Percentiles rank a stretch among this genome's conserved stretches.
phyloP scores from a whole-genome alignment of 768 basidiomycete genomes.

The Terana coerulea region DNA sequence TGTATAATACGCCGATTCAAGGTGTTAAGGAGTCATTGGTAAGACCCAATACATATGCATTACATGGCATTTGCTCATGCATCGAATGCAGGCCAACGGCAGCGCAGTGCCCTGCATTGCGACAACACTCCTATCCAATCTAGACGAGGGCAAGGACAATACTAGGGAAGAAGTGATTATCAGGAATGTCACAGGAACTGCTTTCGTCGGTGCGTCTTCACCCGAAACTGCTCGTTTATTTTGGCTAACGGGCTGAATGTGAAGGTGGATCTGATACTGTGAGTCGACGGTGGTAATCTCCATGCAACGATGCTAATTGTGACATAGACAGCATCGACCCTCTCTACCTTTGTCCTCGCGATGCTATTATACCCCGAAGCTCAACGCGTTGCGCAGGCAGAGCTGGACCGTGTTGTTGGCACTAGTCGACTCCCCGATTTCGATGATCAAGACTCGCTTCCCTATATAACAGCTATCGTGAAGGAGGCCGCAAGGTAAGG shows the following conservation, averaged over 20 bases:
- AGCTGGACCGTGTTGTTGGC: slow-evolving; percentile 19
- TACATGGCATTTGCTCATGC: neutral
- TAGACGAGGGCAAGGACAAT: neutral
- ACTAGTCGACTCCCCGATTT: slow-evolving; percentile 15
- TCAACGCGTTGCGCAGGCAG: slow-evolving; percentile 15
- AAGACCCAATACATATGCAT: neutral
- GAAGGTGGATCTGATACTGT: neutral
- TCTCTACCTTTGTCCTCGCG: slow-evolving; percentile 9
- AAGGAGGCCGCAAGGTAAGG: slow-evolving; percentile 15
- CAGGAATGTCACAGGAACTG: neutral
- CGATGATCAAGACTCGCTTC: slow-evolving; percentile 16
- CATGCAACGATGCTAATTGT: neutral
- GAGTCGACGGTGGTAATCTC: neutral
- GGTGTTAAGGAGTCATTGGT: neutral
- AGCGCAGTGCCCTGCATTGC: neutral
- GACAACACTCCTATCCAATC: neutral
- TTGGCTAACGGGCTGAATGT: neutral
- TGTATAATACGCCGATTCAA: neutral
- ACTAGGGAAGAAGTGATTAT: neutral
- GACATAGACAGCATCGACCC: neutral
- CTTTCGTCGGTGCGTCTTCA: neutral
- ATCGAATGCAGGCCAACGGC: neutral
- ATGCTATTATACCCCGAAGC: slow-evolving; percentile 14
- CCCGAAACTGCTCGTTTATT: neutral
- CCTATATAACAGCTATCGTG: slow-evolving; percentile 18